phyloP scores from a whole-genome alignment of 257 asterid genomes.

The Catharanthus roseus region DNA sequence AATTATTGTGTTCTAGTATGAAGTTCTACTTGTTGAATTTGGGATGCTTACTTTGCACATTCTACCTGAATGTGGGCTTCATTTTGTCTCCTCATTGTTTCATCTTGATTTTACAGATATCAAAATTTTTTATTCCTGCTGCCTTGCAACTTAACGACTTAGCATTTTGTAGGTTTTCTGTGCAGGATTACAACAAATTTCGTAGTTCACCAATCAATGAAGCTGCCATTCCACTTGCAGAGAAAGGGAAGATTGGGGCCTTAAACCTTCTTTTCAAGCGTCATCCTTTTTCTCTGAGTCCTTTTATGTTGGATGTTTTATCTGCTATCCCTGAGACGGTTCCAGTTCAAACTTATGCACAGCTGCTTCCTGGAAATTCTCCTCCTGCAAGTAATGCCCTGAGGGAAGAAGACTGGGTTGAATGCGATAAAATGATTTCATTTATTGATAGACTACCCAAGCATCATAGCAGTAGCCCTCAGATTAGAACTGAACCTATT shows the following conservation, averaged over 20 bases:
- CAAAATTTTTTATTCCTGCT: constrained; percentile 37
- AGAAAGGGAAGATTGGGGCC: constrained; percentile 91
- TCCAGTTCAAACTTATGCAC: constrained; percentile 82
- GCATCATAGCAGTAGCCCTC: constrained; percentile 39
- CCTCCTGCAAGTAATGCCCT: constrained; percentile 55
- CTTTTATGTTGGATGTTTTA: constrained; percentile 75
- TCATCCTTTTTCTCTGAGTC: constrained; percentile 74
- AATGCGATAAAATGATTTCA: constrained; percentile 61
- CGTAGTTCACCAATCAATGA: constrained; percentile 59
- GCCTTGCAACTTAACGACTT: constrained; percentile 61
- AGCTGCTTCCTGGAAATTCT: constrained; percentile 86
- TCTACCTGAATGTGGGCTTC: constrained; percentile 2
- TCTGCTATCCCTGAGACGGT: constrained; percentile 97
- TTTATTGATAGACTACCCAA: constrained; percentile 39
- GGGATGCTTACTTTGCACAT: neutral
- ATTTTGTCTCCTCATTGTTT: constrained; percentile 12
- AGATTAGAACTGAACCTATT: constrained; percentile 72
- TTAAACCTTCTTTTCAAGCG: constrained; percentile 89
- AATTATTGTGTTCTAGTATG: too few species aligned
- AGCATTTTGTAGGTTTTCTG: constrained; percentile 79
- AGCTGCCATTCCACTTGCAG: constrained; percentile 78
- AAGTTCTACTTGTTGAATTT: neutral
- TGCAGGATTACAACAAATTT: constrained; percentile 77
- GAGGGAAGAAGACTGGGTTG: constrained; percentile 96
- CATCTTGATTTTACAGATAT: constrained; percentile 12